Base-by-base conservation (phyloP, 2,329 filamentous ascomycete genomes). In the Lachnellula hyalina region DNA sequence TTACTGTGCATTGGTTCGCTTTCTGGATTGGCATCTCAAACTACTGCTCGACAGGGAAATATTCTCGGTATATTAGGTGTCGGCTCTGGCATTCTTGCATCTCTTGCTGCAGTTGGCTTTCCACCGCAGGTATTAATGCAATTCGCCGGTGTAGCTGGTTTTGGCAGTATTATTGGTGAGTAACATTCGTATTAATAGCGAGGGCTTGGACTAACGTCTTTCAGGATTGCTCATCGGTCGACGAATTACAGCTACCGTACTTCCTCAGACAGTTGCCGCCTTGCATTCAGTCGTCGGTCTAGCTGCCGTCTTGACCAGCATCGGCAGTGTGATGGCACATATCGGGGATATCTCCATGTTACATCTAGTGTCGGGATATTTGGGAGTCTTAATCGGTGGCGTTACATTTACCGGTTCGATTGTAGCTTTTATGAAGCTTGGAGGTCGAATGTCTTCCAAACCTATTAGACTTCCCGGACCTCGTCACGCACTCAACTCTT, bases 381-480 rank as follows among this genome's bases (percentile, higher is more conserved):
- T 95, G 0, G 91, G 90, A 49, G 90, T 96, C 6, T 74, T 96
- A 0, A 95, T 96, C 51, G 89, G 83, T 61, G 91, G 91, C 53
- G 85, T 96, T 35, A 96, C 91, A 0, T 96, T 96, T 67, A 96
- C 90, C 0, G 91, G 91, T 2, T 94, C 89, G 2, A 86, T 96
- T 49, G 89, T 96, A 0, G 91, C 91, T 0, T 96, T 95, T 72
- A 71, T 95, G 67, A 96, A 96, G 70, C 82, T 96, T 1, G 85
- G 88, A 0, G 90, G 89, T 2, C 84, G 78, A 58, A 91, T 96
- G 84, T 87, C 87, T 0, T 95, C 90, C 0, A 84, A 81, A 51
- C 90, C 91, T 0, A 80, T 85, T 7, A 77, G 82, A 5, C 75
- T 96, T 0, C 88, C 85, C 5, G 90, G 89, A 1, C 65, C 64